phyloP scores from a whole-genome alignment of 2,329 filamentous ascomycete genomes.

The Fragosphaeria purpurea region DNA sequence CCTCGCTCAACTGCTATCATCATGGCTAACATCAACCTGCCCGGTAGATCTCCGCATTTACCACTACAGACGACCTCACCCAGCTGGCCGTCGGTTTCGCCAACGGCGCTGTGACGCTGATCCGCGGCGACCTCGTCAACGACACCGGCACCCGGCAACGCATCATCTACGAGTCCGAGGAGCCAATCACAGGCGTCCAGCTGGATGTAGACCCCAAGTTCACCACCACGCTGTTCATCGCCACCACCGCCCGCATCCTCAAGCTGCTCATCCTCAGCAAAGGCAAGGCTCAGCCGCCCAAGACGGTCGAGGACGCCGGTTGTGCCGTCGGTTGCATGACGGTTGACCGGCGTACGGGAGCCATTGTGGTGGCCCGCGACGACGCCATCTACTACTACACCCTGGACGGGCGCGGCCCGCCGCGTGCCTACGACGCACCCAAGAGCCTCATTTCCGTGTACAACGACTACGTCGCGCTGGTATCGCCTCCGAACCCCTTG shows the following conservation, averaged over 20 bases:
- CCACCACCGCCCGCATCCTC: conserved; percentile 79
- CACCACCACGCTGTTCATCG: conserved; percentile 81
- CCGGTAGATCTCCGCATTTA: conserved; percentile 69
- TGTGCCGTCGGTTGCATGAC: conserved; percentile 96
- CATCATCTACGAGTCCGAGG: conserved; percentile 92
- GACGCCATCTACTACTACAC: conserved; percentile 96
- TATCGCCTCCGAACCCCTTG: conserved; percentile 59
- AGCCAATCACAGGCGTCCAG: conserved; percentile 87
- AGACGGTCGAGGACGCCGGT: conserved; percentile 79
- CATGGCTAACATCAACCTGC: too few species aligned
- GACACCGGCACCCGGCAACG: conserved; percentile 90
- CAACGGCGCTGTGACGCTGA: conserved; percentile 87
- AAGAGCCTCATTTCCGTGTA: conserved; percentile 75
- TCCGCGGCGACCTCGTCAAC: conserved; percentile 88
- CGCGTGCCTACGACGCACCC: conserved; percentile 81
- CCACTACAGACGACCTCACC: conserved; percentile 75
- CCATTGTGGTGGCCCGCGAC: conserved; percentile 84
- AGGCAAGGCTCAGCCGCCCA: conserved; percentile 80
- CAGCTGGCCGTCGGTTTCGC: conserved; percentile 94
- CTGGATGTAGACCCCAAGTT: conserved; percentile 50
- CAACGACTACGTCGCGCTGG: conserved; percentile 76
- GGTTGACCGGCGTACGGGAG: conserved; percentile 65
- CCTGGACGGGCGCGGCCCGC: conserved; percentile 71
- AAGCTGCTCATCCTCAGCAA: conserved; percentile 79
- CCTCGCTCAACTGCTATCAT: too few species aligned